Evolutionary conservation across 805 yeast genomes (phyloP).

Genomic region (Cyberlindnera subsufficiens): DNA sequence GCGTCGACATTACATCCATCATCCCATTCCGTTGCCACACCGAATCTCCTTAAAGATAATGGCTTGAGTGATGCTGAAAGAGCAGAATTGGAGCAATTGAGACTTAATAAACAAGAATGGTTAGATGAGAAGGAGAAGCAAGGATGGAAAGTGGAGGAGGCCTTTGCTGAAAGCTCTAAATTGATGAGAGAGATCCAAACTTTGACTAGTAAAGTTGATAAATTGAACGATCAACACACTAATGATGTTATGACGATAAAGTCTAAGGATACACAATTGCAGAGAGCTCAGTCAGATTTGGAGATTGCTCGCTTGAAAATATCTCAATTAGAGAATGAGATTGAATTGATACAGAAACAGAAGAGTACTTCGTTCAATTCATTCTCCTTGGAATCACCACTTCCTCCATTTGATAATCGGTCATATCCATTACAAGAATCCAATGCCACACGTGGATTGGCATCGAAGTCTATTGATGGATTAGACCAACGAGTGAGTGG

Average conservation of each 20-base stretch:
- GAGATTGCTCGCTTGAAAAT: slow-evolving; percentile 51
- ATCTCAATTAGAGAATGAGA: slow-evolving; percentile 46
- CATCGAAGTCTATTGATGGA: slow-evolving; percentile 12
- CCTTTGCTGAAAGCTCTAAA: slow-evolving; percentile 22
- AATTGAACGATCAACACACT: slow-evolving; percentile 44
- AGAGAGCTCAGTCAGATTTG: slow-evolving; percentile 54
- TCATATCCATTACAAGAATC: slow-evolving; percentile 16
- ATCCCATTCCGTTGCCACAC: background rate
- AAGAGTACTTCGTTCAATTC: slow-evolving; percentile 10
- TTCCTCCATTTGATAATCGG: background rate
- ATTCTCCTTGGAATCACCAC: slow-evolving; percentile 1
- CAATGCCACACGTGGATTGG: slow-evolving; percentile 2
- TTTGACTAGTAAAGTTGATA: slow-evolving; percentile 28
- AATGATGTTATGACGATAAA: slow-evolving; percentile 45
- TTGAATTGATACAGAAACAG: slow-evolving; percentile 31
- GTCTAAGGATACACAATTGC: slow-evolving; percentile 65
- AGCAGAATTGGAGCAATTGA: slow-evolving; percentile 44
- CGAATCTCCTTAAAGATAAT: background rate
- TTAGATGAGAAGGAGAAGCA: slow-evolving; percentile 26
- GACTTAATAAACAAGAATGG: slow-evolving; percentile 43
- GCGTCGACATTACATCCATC: slow-evolving; percentile 16
- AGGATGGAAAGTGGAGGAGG: slow-evolving; percentile 23
- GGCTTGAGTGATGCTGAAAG: slow-evolving; percentile 19
- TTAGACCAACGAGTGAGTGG: slow-evolving; percentile 23
- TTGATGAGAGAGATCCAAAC: slow-evolving; percentile 23